Percentiles rank a stretch among this genome's conserved stretches.
phyloP scores from a whole-genome alignment of 2,329 filamentous ascomycete species.

The Parastagonospora avenae region DNA sequence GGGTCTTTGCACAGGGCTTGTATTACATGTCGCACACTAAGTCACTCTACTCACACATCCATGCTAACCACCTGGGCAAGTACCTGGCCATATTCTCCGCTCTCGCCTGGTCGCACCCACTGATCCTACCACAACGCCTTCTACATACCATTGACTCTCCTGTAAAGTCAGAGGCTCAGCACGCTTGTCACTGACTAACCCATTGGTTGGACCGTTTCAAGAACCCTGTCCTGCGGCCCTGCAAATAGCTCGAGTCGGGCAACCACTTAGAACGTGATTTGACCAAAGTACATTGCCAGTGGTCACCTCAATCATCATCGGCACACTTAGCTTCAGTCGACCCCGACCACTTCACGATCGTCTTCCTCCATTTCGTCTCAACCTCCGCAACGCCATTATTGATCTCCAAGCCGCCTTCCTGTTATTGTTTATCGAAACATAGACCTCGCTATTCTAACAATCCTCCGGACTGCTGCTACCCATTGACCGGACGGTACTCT shows the following conservation, averaged over 20 bases:
- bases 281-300: slow-evolving; percentile 38
- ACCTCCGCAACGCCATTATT: slow-evolving; percentile 23
- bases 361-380: slow-evolving; percentile 30
- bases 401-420: slow-evolving; percentile 20
- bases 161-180: slow-evolving; percentile 44
- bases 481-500: slow-evolving; percentile 24
- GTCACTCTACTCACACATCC: slow-evolving; percentile 38
- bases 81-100: slow-evolving; percentile 38
- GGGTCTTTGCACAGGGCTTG: slow-evolving; percentile 33
- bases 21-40: slow-evolving; percentile 40
- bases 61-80: slow-evolving; percentile 30
- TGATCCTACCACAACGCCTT: slow-evolving; percentile 27
- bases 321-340: slow-evolving; percentile 41
- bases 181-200: slow-evolving; percentile 35
- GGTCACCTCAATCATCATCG: slow-evolving; percentile 38
- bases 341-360: slow-evolving; percentile 33
- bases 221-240: slow-evolving; percentile 39
- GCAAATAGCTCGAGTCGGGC: slow-evolving; percentile 44
- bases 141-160: slow-evolving; percentile 27
- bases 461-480: slow-evolving; percentile 11
- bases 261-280: slow-evolving; percentile 45
- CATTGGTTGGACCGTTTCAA: slow-evolving; percentile 49
- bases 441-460: slow-evolving; percentile 10
- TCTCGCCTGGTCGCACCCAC: slow-evolving; percentile 38
- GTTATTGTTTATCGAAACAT: slow-evolving; percentile 30